Evolutionary conservation across 495 filamentous ascomycete species (phyloP).

Genomic region (Parachaetomium inaequale): DNA sequence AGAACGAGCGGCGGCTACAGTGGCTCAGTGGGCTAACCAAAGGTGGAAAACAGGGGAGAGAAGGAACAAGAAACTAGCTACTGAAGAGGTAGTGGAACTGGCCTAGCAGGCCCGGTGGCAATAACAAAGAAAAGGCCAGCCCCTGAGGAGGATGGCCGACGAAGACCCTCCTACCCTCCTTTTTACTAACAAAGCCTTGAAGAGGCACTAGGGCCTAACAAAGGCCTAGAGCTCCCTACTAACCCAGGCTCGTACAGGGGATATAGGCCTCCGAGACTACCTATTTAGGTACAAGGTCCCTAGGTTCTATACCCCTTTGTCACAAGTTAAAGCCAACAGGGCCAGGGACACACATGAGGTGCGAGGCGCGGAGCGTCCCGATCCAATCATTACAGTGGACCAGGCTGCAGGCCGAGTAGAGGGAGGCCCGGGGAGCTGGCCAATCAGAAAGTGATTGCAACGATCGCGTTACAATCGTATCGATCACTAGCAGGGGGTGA

Average conservation of each 20-base stretch:
- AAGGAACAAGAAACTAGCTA: neutral
- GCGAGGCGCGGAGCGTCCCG: too few species aligned
- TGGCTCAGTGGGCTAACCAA: neutral
- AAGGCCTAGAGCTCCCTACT: slow-evolving; percentile 8
- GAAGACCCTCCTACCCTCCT: neutral
- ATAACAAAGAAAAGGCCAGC: neutral
- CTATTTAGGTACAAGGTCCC: neutral
- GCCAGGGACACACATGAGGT: too few species aligned
- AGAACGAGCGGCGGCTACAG: neutral
- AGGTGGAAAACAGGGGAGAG: neutral
- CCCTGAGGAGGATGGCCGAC: neutral
- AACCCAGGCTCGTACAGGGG: slow-evolving; percentile 1
- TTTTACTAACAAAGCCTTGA: neutral
- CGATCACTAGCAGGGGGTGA: too few species aligned
- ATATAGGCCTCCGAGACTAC: slow-evolving; percentile 5
- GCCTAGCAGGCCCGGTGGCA: neutral
- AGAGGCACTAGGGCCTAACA: slow-evolving; percentile 1
- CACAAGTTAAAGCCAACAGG: too few species aligned
- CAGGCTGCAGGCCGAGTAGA: too few species aligned
- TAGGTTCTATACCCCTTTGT: neutral
- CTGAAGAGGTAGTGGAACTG: neutral
- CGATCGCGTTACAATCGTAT: too few species aligned
- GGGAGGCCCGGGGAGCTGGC: too few species aligned
- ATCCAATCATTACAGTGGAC: too few species aligned
- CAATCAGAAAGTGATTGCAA: too few species aligned